Conservation (phyloP, 2,329 filamentous ascomycete genomes). For the Trichoderma koningii region DNA sequence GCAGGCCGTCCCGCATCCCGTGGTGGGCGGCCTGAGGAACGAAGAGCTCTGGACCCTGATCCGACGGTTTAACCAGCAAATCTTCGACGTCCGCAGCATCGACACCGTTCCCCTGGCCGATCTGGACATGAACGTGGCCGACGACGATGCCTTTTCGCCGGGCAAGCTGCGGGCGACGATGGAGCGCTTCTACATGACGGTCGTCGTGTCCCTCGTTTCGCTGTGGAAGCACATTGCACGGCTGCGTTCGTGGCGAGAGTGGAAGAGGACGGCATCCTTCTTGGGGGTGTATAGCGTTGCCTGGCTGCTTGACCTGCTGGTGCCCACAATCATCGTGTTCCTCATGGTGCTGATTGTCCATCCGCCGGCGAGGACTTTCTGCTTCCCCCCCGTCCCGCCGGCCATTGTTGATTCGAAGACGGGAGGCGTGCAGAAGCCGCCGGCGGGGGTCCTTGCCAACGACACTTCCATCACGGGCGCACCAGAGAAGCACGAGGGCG, state of each 20-base stretch:
- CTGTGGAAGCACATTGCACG: constrained; percentile 74
- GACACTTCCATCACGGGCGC: constrained; percentile 78
- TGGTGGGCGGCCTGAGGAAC: constrained; percentile 69
- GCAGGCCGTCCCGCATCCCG: constrained; percentile 55
- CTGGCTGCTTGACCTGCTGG: constrained; percentile 72
- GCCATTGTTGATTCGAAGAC: constrained; percentile 69
- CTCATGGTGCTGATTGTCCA: constrained; percentile 67
- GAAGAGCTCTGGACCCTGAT: constrained; percentile 74
- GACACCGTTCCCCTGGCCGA: constrained; percentile 56
- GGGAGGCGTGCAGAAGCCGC: constrained; percentile 75
- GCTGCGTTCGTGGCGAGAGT: constrained; percentile 78
- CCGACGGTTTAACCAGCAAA: constrained; percentile 72
- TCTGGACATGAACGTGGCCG: constrained; percentile 77
- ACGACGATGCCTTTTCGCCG: constrained; percentile 81
- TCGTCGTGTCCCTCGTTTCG: constrained; percentile 66
- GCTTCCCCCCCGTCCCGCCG: constrained; percentile 78
- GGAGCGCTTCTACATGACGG: constrained; percentile 80
- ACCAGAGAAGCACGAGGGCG: constrained; percentile 79
- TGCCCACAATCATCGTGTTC: constrained; percentile 60
- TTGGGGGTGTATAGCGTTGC: constrained; percentile 58
- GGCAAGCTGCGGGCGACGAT: constrained; percentile 78
- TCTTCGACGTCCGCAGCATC: constrained; percentile 69
- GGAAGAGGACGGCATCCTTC: constrained; percentile 66
- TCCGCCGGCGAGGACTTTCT: constrained; percentile 59
- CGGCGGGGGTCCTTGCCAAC: constrained; percentile 73